These are phyloP conservation scores for Sclerotinia sclerotiorum DNA, from an alignment of 2,329 filamentous ascomycete species.

Conservation along the genomic window DNA sequence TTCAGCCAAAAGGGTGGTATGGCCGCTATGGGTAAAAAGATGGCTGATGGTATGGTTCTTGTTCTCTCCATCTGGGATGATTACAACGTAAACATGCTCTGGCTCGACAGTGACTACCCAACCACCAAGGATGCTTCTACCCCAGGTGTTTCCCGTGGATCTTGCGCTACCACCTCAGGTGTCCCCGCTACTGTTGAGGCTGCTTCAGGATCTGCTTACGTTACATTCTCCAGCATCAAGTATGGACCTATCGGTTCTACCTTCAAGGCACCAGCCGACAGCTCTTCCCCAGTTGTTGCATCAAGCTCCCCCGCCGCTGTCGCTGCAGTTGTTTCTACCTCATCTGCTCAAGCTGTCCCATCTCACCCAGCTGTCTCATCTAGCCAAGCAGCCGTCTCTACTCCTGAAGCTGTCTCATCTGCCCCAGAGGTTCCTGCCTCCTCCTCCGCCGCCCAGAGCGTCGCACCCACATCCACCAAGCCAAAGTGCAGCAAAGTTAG, in stretches of 20 bases:
- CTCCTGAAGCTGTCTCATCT: not conserved
- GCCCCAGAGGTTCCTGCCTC: not conserved
- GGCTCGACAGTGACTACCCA: slow-evolving; percentile 52
- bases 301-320: not conserved
- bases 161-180: slow-evolving; percentile 54
- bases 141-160: slow-evolving; percentile 45
- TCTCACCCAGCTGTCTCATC: not conserved
- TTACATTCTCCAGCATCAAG: slow-evolving; percentile 57
- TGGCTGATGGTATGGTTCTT: slow-evolving; percentile 58
- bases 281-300: not conserved
- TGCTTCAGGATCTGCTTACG: slow-evolving; percentile 49
- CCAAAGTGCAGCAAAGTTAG: not conserved
- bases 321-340: not conserved
- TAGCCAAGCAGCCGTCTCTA: not conserved
- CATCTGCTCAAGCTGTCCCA: not conserved
- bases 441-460: not conserved
- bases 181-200: slow-evolving; percentile 50
- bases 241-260: slow-evolving; percentile 62
- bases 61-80: slow-evolving; percentile 58
- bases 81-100: slow-evolving; percentile 66
- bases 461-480: slow-evolving; percentile 6
- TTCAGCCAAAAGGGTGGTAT: slow-evolving; percentile 58
- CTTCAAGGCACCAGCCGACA: slow-evolving; percentile 1
- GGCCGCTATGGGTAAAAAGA: slow-evolving; percentile 52
- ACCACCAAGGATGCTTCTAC: not conserved